Percentiles rank a stretch among this genome's conserved stretches.
Evolutionary conservation across 345 rosid genomes (phyloP).

Genomic region (Reutealis trisperma): DNA sequence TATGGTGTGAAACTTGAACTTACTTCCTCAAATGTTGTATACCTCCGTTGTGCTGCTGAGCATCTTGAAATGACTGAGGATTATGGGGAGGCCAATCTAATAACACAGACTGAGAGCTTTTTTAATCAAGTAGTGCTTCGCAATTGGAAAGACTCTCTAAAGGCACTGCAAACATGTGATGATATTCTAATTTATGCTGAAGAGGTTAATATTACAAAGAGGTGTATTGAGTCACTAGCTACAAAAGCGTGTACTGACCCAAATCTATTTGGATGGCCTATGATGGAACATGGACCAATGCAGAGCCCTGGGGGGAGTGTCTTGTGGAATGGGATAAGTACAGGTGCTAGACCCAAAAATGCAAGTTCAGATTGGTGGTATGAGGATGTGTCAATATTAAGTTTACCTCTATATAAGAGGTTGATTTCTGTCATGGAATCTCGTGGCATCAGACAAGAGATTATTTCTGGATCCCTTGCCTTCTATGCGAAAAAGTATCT

Average conservation of each 20-base stretch:
- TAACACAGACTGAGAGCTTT: conserved; percentile 74
- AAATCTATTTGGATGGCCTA: conserved; percentile 89
- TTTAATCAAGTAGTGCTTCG: conserved; percentile 79
- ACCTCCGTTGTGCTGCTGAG: conserved; percentile 84
- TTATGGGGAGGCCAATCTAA: conserved; percentile 87
- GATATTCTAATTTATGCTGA: conserved; percentile 70
- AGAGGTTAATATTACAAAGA: conserved; percentile 66
- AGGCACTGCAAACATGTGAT: conserved; percentile 79
- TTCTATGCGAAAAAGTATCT: conserved; percentile 75
- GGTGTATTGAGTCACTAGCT: conserved; percentile 79
- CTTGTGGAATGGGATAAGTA: conserved; percentile 97
- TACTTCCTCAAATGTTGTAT: conserved; percentile 83
- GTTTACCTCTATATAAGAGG: conserved; percentile 73
- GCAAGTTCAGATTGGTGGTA: conserved; percentile 95
- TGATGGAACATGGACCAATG: conserved; percentile 89
- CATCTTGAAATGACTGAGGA: conserved; percentile 92
- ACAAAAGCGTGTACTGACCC: conserved; percentile 80
- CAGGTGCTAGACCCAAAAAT: conserved; percentile 79
- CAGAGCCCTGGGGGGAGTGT: conserved; percentile 98
- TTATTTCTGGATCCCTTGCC: conserved; percentile 71
- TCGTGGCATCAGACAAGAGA: conserved; percentile 72
- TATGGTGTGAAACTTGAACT: conserved; percentile 97
- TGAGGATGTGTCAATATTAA: conserved; percentile 77
- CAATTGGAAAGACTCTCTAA: conserved; percentile 90
- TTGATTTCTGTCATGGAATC: conserved; percentile 73